Base-by-base conservation (phyloP, 2,329 filamentous ascomycete genomes). In the Neonectria magnoliae region DNA sequence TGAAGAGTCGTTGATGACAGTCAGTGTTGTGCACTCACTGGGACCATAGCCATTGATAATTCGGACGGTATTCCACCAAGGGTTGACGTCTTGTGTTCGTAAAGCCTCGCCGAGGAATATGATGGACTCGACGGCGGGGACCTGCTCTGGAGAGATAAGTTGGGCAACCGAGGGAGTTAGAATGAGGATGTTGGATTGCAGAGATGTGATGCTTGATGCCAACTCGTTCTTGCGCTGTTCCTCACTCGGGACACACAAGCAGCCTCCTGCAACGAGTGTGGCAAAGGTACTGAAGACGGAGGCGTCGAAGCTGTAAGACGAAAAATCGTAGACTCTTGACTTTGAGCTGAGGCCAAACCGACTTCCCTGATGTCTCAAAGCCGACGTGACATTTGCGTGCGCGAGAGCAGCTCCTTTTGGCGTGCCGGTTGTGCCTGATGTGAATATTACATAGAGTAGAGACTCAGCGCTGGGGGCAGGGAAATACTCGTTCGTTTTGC, bases 231-330 rank as follows among this genome's bases (percentile, higher is more conserved):
- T 78, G 5, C 84, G 80, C 53, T 85, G 81, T 33, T 82, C 78
- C 18, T 87, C 85, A 1, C 82, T 84, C 1, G 85, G 83, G n/a
- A 87, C 82, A 68, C 84, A 85, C 9, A 86, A 76, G 60, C 83
- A 85, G 11, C 82, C 84, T 29, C 84, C 84, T 1, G 51, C 42
- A 9, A 48, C 36, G 1, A 75, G 64, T 2, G 68, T 57, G 2
- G 48, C 56, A 13, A 72, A 65, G 1, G 64, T 44, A 3, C 71
- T 65, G 1, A 50, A 36, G 3, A 71, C 53, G 10, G 66, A 66
- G 10, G 54, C 60, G 36, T 72, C 73, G 55, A 75, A 75, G 36
- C 51, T 65, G 51, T 72, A 70, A 4, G 68, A 64, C 8, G 70
- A 57, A 65, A 72, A 72, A 31, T 72, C 60, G 48, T 60, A 68